A percentile compares a stretch with the other conserved stretches of the same genome.
Evolutionary conservation across 176 grass and related monocot genomes (phyloP).

Genomic region (Aechmea fasciata): DNA sequence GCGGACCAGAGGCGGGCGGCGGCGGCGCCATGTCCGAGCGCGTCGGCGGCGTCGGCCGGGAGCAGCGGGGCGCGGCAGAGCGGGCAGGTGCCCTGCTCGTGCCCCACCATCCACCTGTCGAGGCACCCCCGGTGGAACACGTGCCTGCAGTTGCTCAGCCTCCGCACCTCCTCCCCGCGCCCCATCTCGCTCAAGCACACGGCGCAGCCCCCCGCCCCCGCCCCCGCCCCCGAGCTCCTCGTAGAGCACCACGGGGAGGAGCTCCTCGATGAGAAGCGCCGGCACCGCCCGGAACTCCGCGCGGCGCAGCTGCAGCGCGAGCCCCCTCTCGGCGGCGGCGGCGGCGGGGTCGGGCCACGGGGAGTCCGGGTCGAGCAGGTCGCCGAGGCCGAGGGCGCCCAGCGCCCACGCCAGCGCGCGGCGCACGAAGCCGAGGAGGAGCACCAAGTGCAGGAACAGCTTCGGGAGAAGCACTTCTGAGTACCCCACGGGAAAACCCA

Average conservation of each 20-base stretch:
- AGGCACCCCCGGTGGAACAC: conserved; percentile 80
- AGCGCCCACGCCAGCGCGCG: conserved; percentile 54
- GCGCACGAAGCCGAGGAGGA: conserved; percentile 61
- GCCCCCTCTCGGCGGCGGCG: neutral
- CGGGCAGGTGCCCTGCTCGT: conserved; percentile 88
- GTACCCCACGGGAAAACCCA: conserved; percentile 81
- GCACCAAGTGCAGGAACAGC: conserved; percentile 48
- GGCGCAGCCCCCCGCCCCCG: conserved; percentile 37
- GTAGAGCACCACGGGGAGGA: conserved; percentile 69
- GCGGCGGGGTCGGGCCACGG: conserved; percentile 5
- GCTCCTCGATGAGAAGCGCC: conserved; percentile 62
- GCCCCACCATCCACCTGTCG: conserved; percentile 93
- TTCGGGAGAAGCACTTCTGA: conserved; percentile 62
- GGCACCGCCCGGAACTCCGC: conserved; percentile 29
- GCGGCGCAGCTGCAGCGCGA: neutral
- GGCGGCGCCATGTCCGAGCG: conserved; percentile 24
- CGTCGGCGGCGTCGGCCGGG: conserved; percentile 45
- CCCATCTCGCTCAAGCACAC: conserved; percentile 80
- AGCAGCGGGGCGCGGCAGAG: conserved; percentile 86
- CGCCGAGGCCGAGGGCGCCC: conserved; percentile 58
- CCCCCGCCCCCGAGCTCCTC: conserved; percentile 33
- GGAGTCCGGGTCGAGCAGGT: conserved; percentile 51
- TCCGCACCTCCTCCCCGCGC: conserved; percentile 59
- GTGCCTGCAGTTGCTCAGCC: conserved; percentile 81
- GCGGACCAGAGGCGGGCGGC: neutral